A percentile compares a stretch with the other conserved stretches of the same genome.
phyloP scores from a whole-genome alignment of 495 filamentous ascomycete species.

The Penicillium coffeae region DNA sequence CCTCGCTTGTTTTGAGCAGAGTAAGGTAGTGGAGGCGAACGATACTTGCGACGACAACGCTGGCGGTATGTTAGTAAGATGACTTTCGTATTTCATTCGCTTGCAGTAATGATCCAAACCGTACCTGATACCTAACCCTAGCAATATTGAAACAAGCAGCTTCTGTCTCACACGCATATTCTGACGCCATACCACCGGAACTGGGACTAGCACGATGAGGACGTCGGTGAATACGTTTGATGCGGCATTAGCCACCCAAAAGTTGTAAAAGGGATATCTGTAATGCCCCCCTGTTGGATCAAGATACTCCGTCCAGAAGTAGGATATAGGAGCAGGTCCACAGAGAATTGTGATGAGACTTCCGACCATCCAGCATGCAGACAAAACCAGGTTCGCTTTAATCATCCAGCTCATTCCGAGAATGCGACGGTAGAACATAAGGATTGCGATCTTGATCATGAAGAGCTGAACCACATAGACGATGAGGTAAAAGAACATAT shows the following conservation, averaged over 20 bases:
- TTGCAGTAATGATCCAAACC: too few relatives aligned
- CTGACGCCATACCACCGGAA: slow-evolving; percentile 40
- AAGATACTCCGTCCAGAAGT: slow-evolving; percentile 13
- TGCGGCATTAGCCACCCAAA: slow-evolving; percentile 38
- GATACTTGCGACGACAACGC: slow-evolving; percentile 20
- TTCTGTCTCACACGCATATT: slow-evolving; percentile 41
- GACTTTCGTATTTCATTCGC: too few relatives aligned
- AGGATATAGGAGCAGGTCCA: slow-evolving; percentile 10
- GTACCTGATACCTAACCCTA: slow-evolving; percentile 44
- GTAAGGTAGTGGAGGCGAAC: slow-evolving; percentile 27
- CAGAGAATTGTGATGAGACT: slow-evolving; percentile 16
- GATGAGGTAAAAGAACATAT: slow-evolving; percentile 12
- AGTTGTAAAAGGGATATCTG: slow-evolving; percentile 14
- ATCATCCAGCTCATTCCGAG: slow-evolving; percentile 15
- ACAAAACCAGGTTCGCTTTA: slow-evolving; percentile 4
- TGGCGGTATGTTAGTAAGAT: not conserved
- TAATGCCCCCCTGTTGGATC: slow-evolving; percentile 6
- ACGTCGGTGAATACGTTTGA: slow-evolving; percentile 52
- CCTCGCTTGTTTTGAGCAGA: slow-evolving; percentile 16
- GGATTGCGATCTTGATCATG: slow-evolving; percentile 16
- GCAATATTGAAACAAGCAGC: slow-evolving; percentile 42
- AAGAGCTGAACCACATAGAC: slow-evolving; percentile 17
- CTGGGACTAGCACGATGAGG: slow-evolving; percentile 48
- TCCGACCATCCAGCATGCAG: slow-evolving; percentile 5
- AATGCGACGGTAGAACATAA: slow-evolving; percentile 23